Base-by-base conservation (phyloP, 1,284 basidiomycete genomes). In the Bondarzewia mesenterica region DNA sequence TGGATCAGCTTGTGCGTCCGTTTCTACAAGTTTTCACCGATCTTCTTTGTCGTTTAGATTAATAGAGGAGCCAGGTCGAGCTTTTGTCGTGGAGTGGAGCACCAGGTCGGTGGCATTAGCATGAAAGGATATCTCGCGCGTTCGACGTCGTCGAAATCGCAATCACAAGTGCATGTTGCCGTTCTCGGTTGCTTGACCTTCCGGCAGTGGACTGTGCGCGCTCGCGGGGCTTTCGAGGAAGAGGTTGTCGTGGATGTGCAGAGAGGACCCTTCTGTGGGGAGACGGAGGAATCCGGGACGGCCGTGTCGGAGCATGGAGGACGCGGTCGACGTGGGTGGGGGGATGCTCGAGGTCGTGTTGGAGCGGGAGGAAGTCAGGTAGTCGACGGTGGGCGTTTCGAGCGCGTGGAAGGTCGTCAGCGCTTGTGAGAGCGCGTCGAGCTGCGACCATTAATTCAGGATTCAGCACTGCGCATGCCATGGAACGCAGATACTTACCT, bases 391-490 rank as follows among this genome's bases (percentile, higher is more conserved):
- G 16, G 46, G 46, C 10, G 23, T 39, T 40, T 47, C 46, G 15
- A 41, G 38, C 12, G 38, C 21, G 23, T 47, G 46, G 23, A 47
- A 41, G 4, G 36, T 41, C 38, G 36, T 25, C 10, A 47, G 37
- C 4, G 46, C 46, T 4, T 21, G 21, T 7, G 80, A 80, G 6
- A 85, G 66, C 21, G 78, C 72, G 55, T 77, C 78, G 25, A 84
- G 66, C 81, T 83, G 52, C 27, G 45, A 44, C 20, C n/a, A 40
- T 40, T 40, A 40, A n/a, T 18, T 12, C 16, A 44, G 43, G 27
- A 48, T 45, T 23, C 25, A 37, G 20, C 12, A 37, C 32, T 27
- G 21, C 16, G 15, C 46, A 21, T 29, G 16, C 26, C 20, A 16
- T 21, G 25, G 49, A 39, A 35, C 47, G 20, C 16, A 36, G 18